These are phyloP conservation scores for Coprinopsis sp. DNA, from an alignment of 768 basidiomycete genomes.

Conservation along the genomic window DNA sequence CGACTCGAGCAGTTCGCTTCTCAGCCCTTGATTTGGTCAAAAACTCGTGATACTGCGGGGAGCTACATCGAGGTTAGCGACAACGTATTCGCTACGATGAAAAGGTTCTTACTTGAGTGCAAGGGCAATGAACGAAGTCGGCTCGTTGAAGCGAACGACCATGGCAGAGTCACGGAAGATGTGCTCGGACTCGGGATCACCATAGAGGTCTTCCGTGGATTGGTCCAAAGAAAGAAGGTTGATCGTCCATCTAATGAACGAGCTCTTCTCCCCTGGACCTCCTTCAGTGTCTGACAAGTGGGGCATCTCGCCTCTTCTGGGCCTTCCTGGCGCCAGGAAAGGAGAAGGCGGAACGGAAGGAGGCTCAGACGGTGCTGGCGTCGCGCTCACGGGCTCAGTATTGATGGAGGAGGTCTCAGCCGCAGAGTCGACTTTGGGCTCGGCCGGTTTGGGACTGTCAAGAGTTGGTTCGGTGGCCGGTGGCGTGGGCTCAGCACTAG, in stretches of 20 bases:
- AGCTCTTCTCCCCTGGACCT: slow-evolving; percentile 53
- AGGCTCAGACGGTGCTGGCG: slow-evolving; percentile 22
- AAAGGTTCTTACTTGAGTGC: slow-evolving; percentile 66
- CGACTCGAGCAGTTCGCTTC: slow-evolving; percentile 56
- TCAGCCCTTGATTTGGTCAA: slow-evolving; percentile 72
- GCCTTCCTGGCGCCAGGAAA: slow-evolving; percentile 35
- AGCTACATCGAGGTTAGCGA: slow-evolving; percentile 38
- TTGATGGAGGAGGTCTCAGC: neutral
- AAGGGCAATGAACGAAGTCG: slow-evolving; percentile 95
- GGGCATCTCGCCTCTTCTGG: slow-evolving; percentile 37
- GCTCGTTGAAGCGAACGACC: slow-evolving; percentile 94
- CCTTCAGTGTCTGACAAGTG: slow-evolving; percentile 53
- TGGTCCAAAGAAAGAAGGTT: slow-evolving; percentile 58
- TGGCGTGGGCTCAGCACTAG: neutral
- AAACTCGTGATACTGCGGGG: slow-evolving; percentile 79
- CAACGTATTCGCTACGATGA: slow-evolving; percentile 4
- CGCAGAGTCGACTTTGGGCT: neutral
- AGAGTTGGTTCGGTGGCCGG: neutral
- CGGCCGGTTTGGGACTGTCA: neutral
- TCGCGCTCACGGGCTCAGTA: neutral
- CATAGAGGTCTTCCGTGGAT: too few species aligned
- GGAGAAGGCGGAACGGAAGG: slow-evolving; percentile 58
- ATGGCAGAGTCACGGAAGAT: slow-evolving; percentile 93
- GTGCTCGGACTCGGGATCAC: slow-evolving; percentile 83
- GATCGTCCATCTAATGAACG: slow-evolving; percentile 80